A percentile compares a stretch with the other conserved stretches of the same genome.
Evolutionary conservation across 805 yeast species (phyloP).

Genomic region (Spencermartinsiella europaea): DNA sequence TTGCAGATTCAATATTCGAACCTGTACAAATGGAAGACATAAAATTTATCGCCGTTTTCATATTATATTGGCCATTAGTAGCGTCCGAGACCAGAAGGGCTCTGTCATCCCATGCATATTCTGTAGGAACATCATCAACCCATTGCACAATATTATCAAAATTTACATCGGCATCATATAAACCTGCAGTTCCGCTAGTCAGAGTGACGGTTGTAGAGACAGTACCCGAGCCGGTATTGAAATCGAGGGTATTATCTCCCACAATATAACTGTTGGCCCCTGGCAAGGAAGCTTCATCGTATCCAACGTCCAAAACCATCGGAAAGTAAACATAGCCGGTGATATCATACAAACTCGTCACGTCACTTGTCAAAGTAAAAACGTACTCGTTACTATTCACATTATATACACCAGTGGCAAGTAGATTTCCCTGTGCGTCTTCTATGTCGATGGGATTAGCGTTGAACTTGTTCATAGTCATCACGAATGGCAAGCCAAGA

Average conservation of each 20-base stretch:
- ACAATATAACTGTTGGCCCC: not conserved
- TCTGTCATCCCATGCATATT: not conserved
- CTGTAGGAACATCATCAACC: not conserved
- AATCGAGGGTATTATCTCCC: not conserved
- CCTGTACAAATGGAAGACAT: not conserved
- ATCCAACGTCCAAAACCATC: slow-evolving; percentile 3
- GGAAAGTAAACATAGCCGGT: slow-evolving; percentile 1
- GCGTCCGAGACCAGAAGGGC: not conserved
- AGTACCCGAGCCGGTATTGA: slow-evolving; percentile 1
- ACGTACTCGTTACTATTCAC: not conserved
- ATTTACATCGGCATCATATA: not conserved
- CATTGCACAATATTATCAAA: not conserved
- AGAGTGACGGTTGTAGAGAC: not conserved
- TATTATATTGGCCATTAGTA: not conserved
- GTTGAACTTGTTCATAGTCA: slow-evolving; percentile 2
- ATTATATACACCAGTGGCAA: slow-evolving; percentile 1
- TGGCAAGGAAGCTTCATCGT: not conserved
- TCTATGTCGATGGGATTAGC: not conserved
- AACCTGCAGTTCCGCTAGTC: slow-evolving; percentile 1
- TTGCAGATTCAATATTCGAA: not conserved
- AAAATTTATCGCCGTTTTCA: not conserved
- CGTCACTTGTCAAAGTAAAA: not conserved
- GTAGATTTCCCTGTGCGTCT: not conserved
- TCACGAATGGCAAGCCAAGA: slow-evolving; percentile 1
- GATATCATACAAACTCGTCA: not conserved